phyloP scores from a whole-genome alignment of 148 eudicot species.

The Rhododendron simsii region DNA sequence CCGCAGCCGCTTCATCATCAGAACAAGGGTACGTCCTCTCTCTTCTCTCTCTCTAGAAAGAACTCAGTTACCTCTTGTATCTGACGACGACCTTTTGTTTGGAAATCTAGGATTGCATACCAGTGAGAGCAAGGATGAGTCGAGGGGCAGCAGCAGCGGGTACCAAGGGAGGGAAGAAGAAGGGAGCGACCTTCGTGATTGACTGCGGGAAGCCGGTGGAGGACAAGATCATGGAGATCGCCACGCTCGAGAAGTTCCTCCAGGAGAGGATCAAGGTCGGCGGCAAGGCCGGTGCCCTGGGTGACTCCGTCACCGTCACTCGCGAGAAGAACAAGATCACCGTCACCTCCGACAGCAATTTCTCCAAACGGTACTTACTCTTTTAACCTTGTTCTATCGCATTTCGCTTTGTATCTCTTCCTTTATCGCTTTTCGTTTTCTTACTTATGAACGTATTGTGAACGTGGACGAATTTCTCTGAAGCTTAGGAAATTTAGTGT shows the following conservation, averaged over 20 bases:
- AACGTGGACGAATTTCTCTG: no score
- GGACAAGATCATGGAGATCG: slow-evolving; percentile 48
- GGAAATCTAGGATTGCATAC: not conserved
- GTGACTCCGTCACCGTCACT: slow-evolving; percentile 32
- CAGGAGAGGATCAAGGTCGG: slow-evolving; percentile 50
- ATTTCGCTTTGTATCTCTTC: not conserved
- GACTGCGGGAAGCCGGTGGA: slow-evolving; percentile 50
- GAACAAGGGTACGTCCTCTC: not conserved
- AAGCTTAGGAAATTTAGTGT: no score
- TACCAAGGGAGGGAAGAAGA: slow-evolving; percentile 45
- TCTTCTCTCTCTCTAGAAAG: not conserved
- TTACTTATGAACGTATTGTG: not conserved
- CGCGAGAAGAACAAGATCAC: slow-evolving; percentile 49
- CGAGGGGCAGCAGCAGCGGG: slow-evolving; percentile 30
- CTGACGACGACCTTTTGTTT: slow-evolving; percentile 3
- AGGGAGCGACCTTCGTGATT: slow-evolving; percentile 36
- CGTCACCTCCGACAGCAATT: slow-evolving; percentile 29
- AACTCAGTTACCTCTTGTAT: not conserved
- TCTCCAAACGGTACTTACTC: slow-evolving; percentile 36
- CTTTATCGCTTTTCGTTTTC: not conserved
- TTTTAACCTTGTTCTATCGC: not conserved
- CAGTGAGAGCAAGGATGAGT: slow-evolving; percentile 27
- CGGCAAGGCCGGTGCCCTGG: slow-evolving; percentile 47
- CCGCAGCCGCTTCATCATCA: not conserved
- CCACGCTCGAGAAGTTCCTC: slow-evolving; percentile 42